Conservation (phyloP, 352 stramenopile genomes). For the Phytophthora hibernalis region DNA sequence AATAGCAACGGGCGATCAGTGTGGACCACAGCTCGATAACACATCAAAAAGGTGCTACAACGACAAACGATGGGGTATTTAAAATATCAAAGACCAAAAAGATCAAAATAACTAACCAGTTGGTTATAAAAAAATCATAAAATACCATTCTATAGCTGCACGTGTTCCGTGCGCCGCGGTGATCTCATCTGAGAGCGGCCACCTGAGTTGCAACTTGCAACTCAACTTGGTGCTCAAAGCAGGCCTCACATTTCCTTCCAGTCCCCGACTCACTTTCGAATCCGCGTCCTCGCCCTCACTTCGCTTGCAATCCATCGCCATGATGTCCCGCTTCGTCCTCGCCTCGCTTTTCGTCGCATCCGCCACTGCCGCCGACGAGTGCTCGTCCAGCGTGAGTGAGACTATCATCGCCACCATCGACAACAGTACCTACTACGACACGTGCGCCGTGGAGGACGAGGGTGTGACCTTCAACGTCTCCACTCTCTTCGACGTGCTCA, state of each 20-base stretch:
- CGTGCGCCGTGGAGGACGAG: slow-evolving; percentile 44
- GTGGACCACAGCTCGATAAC: no score
- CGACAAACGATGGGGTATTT: no score
- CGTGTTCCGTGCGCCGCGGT: no score
- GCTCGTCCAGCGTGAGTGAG: slow-evolving; percentile 41
- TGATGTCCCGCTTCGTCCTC: slow-evolving; percentile 24
- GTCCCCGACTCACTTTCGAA: slow-evolving; percentile 20
- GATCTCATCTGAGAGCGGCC: slow-evolving; percentile 21
- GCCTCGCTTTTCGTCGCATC: slow-evolving; percentile 32
- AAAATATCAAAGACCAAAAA: no score
- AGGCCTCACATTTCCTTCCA: background rate
- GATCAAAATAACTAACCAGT: no score
- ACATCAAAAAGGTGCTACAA: no score
- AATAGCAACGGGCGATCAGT: no score
- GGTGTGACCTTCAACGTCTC: slow-evolving; percentile 60
- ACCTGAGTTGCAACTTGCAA: slow-evolving; percentile 14
- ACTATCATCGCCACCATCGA: slow-evolving; percentile 48
- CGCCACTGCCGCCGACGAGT: slow-evolving; percentile 29
- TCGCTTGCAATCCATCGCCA: slow-evolving; percentile 22
- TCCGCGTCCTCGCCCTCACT: slow-evolving; percentile 14
- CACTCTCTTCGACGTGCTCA: slow-evolving; percentile 50
- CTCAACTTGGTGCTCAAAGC: background rate
- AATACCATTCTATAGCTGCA: no score
- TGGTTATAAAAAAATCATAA: no score
- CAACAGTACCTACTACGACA: slow-evolving; percentile 60